phyloP scores from a whole-genome alignment of 345 rosid species.

The Heritiera littoralis region DNA sequence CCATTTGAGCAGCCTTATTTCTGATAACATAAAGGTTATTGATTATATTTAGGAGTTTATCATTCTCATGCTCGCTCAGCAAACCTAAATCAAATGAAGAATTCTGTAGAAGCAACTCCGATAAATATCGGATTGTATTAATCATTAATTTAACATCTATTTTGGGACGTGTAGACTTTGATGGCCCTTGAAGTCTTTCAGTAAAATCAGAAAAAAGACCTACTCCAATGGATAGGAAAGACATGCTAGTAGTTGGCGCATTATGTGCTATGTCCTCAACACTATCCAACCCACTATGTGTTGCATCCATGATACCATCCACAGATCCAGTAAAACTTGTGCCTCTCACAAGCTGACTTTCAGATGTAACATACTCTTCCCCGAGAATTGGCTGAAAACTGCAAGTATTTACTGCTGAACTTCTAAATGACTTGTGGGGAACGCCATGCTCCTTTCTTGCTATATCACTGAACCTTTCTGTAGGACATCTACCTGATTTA shows the following conservation, averaged over 20 bases:
- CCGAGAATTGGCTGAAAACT: slow-evolving; percentile 18
- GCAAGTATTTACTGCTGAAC: slow-evolving; percentile 14
- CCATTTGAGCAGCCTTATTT: slow-evolving; percentile 32
- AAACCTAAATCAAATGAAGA: slow-evolving; percentile 39
- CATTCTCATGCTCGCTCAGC: slow-evolving; percentile 41
- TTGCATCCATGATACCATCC: slow-evolving; percentile 2
- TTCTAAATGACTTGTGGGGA: slow-evolving; percentile 7
- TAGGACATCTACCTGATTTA: slow-evolving; percentile 14
- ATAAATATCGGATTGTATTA: slow-evolving; percentile 44
- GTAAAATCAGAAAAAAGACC: slow-evolving; percentile 28
- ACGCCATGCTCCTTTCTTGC: slow-evolving; percentile 18
- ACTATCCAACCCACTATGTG: background rate
- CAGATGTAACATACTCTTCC: slow-evolving; percentile 23
- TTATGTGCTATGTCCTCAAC: background rate
- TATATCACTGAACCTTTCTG: slow-evolving; percentile 24
- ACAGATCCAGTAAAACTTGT: slow-evolving; percentile 6
- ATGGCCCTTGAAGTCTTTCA: slow-evolving; percentile 21
- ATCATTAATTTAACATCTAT: slow-evolving; percentile 42
- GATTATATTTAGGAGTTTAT: slow-evolving; percentile 44
- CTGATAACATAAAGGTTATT: slow-evolving; percentile 43
- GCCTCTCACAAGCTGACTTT: slow-evolving; percentile 12
- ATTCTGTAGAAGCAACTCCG: slow-evolving; percentile 52
- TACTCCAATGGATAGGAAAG: slow-evolving; percentile 23
- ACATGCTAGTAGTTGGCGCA: slow-evolving; percentile 14
- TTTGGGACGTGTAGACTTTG: slow-evolving; percentile 32